Percentiles rank a stretch among this genome's conserved stretches.
phyloP scores from a whole-genome alignment of 2,329 filamentous ascomycete species.

The Sporothrix inflata region DNA sequence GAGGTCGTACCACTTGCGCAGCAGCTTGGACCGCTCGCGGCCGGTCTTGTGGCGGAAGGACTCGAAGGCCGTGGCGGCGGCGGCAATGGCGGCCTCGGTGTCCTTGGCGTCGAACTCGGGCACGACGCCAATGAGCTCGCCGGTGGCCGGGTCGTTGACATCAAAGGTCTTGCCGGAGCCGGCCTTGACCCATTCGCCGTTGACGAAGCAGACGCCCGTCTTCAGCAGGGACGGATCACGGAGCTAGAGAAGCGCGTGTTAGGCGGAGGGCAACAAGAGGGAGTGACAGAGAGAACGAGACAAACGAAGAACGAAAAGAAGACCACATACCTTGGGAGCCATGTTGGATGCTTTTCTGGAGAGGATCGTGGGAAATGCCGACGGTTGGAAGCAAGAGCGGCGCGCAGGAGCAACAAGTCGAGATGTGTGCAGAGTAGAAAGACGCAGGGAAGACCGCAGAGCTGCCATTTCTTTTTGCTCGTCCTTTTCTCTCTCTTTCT shows the following conservation, averaged over 20 bases:
- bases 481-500: background rate
- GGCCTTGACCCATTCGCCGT: slow-evolving; percentile 88
- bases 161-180: slow-evolving; percentile 90
- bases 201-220: slow-evolving; percentile 79
- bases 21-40: slow-evolving; percentile 72
- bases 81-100: slow-evolving; percentile 77
- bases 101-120: slow-evolving; percentile 83
- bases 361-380: slow-evolving; percentile 36
- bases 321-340: slow-evolving; percentile 48
- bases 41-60: slow-evolving; percentile 72
- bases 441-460: slow-evolving; percentile 28
- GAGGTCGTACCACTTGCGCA: slow-evolving; percentile 81
- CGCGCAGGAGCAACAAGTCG: slow-evolving; percentile 30
- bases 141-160: slow-evolving; percentile 82
- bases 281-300: background rate
- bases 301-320: background rate
- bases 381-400: slow-evolving; percentile 39
- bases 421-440: slow-evolving; percentile 21
- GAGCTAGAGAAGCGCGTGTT: slow-evolving; percentile 55
- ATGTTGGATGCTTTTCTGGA: slow-evolving; percentile 49
- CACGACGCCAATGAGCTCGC: slow-evolving; percentile 76
- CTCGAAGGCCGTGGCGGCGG: slow-evolving; percentile 76
- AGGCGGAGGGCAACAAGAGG: background rate
- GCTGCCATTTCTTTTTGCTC: slow-evolving; percentile 25
- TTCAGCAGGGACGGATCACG: slow-evolving; percentile 83